Conservation (phyloP, 257 asterid species). For the Gynochthodes officinalis region DNA sequence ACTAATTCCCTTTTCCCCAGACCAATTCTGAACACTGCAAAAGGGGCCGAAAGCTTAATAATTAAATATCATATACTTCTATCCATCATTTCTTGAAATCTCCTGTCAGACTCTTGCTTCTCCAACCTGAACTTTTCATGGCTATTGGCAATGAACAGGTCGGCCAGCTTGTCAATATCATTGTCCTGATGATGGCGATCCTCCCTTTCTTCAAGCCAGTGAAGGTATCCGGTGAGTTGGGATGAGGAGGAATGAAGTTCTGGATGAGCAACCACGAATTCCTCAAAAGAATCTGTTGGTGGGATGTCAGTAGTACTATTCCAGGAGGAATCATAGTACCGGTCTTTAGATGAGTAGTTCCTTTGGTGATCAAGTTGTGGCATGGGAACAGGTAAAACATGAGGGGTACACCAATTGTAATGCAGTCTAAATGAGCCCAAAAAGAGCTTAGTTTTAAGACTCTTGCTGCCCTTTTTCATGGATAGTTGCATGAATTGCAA, state of each 20-base stretch:
- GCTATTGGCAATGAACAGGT: slow-evolving; percentile 72
- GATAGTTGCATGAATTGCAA: slow-evolving; percentile 32
- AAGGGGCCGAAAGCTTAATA: not conserved
- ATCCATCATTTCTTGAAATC: slow-evolving; percentile 87
- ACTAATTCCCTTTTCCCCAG: too few species aligned
- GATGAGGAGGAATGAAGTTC: slow-evolving; percentile 12
- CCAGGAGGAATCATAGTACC: slow-evolving; percentile 58
- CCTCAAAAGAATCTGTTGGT: slow-evolving; percentile 24
- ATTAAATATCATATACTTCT: slow-evolving; percentile 56
- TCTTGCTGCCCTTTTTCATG: slow-evolving; percentile 29
- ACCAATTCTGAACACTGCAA: not conserved
- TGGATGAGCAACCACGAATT: slow-evolving; percentile 8
- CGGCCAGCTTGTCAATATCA: slow-evolving; percentile 78
- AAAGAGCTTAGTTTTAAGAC: slow-evolving; percentile 38
- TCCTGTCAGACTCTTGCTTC: slow-evolving; percentile 76
- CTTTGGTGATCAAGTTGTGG: slow-evolving; percentile 22
- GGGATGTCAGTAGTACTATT: slow-evolving; percentile 23
- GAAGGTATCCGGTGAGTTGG: slow-evolving; percentile 56
- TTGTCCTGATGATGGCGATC: slow-evolving; percentile 14
- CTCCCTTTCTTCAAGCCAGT: slow-evolving; percentile 76
- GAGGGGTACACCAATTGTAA: slow-evolving; percentile 87
- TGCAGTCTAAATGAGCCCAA: slow-evolving; percentile 76
- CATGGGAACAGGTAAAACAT: slow-evolving; percentile 39
- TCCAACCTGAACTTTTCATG: slow-evolving; percentile 87
- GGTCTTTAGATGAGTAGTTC: slow-evolving; percentile 21